Evolutionary conservation across 2,329 filamentous ascomycete genomes (phyloP).

Genomic region (Fusarium hostae): DNA sequence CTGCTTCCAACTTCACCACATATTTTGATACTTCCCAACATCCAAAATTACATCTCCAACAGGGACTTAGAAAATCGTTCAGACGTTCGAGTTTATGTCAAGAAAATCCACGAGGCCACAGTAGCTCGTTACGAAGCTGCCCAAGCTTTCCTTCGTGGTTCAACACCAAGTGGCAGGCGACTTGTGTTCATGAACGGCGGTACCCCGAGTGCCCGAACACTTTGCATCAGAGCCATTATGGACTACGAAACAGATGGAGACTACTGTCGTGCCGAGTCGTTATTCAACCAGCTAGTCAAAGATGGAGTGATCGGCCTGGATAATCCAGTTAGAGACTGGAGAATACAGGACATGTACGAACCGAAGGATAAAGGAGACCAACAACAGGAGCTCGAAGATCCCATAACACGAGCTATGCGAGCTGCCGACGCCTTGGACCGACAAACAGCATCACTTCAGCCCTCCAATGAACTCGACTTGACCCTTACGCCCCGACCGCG

Average conservation of each 20-base stretch:
- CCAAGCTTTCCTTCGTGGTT: conserved; percentile 60
- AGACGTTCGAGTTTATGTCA: conserved; percentile 55
- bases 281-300: conserved; percentile 63
- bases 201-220: conserved; percentile 62
- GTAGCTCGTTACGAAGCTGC: conserved; percentile 60
- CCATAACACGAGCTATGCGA: conserved; percentile 65
- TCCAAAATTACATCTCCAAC: conserved; percentile 59
- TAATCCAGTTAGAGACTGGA: conserved; percentile 38
- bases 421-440: conserved; percentile 68
- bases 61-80: conserved; percentile 45
- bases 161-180: conserved; percentile 59
- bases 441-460: conserved; percentile 65
- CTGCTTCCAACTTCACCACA: conserved; percentile 69
- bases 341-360: conserved; percentile 33
- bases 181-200: conserved; percentile 72
- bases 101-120: conserved; percentile 62
- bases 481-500: conserved; percentile 54
- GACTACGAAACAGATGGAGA: conserved; percentile 63
- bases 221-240: conserved; percentile 66
- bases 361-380: conserved; percentile 29
- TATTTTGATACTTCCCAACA: conserved; percentile 65
- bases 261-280: conserved; percentile 58
- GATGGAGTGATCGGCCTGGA: conserved; percentile 58
- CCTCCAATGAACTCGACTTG: conserved; percentile 60
- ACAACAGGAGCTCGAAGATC: conserved; percentile 54